Evolutionary conservation across 768 basidiomycete genomes (phyloP).

Genomic region (Lactarius vividus): DNA sequence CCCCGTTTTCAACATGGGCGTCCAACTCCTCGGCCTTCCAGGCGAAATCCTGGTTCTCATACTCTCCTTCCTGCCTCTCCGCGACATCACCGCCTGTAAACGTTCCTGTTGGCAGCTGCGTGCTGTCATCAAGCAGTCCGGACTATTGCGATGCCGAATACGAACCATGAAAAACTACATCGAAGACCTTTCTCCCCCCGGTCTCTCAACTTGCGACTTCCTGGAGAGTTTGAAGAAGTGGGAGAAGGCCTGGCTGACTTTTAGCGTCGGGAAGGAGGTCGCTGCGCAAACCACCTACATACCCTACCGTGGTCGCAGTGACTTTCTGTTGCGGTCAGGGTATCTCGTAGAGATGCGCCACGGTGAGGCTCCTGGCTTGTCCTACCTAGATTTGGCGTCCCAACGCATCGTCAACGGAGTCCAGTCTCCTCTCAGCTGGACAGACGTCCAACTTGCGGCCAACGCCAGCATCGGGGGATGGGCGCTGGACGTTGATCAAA

Average conservation of each 20-base stretch:
- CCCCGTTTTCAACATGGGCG: neutral
- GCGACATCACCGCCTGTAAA: constrained; percentile 8
- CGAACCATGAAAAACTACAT: constrained; percentile 2
- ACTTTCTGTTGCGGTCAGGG: constrained; percentile 11
- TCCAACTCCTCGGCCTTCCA: constrained; percentile 12
- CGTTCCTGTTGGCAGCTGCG: constrained; percentile 11
- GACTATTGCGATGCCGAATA: constrained; percentile 1
- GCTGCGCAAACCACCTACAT: neutral
- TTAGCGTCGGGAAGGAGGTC: neutral
- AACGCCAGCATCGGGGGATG: constrained; percentile 27
- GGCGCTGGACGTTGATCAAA: constrained; percentile 15
- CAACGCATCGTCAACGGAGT: neutral
- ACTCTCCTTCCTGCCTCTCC: constrained; percentile 3
- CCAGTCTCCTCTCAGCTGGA: neutral
- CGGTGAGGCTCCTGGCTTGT: constrained; percentile 3
- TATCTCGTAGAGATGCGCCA: constrained; percentile 11
- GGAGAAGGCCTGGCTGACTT: constrained; percentile 15
- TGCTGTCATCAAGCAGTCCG: constrained; percentile 7
- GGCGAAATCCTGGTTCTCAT: constrained; percentile 13
- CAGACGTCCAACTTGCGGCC: constrained; percentile 22
- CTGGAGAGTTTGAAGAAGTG: neutral
- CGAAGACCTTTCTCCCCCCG: constrained; percentile 8
- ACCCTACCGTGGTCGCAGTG: neutral
- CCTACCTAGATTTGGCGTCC: constrained; percentile 8
- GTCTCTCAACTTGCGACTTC: constrained; percentile 7